These are phyloP conservation scores for Collariella sp. DNA, from an alignment of 495 filamentous ascomycete species.

Conservation along the genomic window DNA sequence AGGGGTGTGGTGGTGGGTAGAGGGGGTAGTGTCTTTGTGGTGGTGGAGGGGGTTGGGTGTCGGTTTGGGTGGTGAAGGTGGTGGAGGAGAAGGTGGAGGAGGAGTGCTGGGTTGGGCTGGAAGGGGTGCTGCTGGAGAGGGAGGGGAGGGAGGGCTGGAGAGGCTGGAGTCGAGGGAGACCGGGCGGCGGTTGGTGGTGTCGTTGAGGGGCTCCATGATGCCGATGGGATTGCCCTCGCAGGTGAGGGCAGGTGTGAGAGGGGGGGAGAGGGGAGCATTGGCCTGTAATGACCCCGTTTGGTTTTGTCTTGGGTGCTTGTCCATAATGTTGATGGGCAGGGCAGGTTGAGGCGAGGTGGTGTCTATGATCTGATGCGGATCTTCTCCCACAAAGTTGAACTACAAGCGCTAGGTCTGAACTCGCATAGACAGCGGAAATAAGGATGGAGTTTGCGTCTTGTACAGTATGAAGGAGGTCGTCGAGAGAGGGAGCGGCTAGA, in stretches of 20 bases:
- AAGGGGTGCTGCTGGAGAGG: neutral
- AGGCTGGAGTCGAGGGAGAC: constrained; percentile 8
- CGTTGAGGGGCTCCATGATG: constrained; percentile 1
- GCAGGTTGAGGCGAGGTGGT: neutral
- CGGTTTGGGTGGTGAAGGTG: neutral
- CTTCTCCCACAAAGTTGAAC: neutral
- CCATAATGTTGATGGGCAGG: neutral
- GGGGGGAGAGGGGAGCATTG: constrained; percentile 22
- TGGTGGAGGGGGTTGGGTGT: neutral
- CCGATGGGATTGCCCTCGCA: constrained; percentile 5
- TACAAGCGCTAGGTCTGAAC: too few relatives aligned
- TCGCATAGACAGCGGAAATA: too few relatives aligned
- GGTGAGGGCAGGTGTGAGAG: constrained; percentile 20
- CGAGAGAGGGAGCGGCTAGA: too few relatives aligned
- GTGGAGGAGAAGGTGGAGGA: constrained; percentile 5
- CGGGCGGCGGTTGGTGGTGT: neutral
- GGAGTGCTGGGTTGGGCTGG: neutral
- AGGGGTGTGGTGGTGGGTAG: constrained; percentile 27
- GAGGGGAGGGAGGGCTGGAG: neutral
- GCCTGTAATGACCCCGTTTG: constrained; percentile 5
- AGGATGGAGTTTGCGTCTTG: too few relatives aligned
- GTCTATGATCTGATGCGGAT: neutral
- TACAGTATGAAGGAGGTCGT: too few relatives aligned
- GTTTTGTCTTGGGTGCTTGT: neutral
- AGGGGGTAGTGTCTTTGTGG: constrained; percentile 12